Conservation (phyloP, 2,329 filamentous ascomycete species). For the Colletotrichum viniferum region DNA sequence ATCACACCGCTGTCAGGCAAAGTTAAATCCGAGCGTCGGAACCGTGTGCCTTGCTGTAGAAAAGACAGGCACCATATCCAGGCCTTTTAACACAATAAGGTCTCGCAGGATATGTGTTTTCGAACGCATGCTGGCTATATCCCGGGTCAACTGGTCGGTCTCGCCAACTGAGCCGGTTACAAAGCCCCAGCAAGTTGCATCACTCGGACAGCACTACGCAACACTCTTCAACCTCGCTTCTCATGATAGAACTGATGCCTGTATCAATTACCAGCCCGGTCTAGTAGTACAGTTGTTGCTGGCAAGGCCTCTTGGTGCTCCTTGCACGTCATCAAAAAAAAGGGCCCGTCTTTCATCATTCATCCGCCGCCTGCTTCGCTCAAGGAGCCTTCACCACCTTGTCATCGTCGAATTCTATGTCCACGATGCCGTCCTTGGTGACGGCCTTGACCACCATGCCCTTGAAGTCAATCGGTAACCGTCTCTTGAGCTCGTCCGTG, state of each 20-base stretch:
- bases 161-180: not conserved
- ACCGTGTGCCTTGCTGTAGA: not conserved
- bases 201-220: not conserved
- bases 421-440: slow-evolving; percentile 89
- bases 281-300: slow-evolving; percentile 25
- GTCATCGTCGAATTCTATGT: slow-evolving; percentile 85
- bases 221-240: not conserved
- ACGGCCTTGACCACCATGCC: slow-evolving; percentile 93
- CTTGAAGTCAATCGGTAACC: slow-evolving; percentile 99
- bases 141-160: not conserved
- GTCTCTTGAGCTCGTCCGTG: slow-evolving; percentile 94
- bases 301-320: not conserved
- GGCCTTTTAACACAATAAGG: not conserved
- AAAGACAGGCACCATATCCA: not conserved
- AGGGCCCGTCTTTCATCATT: not conserved
- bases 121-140: not conserved
- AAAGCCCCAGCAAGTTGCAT: not conserved
- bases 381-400: slow-evolving; percentile 69
- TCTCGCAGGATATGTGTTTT: not conserved
- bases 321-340: not conserved
- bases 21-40: not conserved
- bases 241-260: slow-evolving; percentile 16
- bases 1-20: not conserved
- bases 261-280: slow-evolving; percentile 23
- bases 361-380: slow-evolving; percentile 25